Base-by-base conservation (phyloP, 2,329 filamentous ascomycete species). In the Fusarium nisikadoi region DNA sequence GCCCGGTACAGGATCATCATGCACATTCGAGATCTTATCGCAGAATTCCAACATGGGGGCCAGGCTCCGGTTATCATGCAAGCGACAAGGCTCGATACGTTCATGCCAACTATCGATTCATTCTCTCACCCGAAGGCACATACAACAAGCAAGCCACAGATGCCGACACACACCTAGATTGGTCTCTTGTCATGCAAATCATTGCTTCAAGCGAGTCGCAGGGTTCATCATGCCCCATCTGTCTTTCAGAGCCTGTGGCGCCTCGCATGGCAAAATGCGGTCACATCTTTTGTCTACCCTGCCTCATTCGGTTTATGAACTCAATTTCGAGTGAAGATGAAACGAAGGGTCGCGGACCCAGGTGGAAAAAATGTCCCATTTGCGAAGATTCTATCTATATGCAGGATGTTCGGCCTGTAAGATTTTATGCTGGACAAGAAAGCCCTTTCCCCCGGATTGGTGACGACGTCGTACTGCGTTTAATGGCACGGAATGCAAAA, bases 201-300 rank as follows among this genome's bases (percentile, higher is more conserved):
- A 87, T 99, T 74, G 96, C 93, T 13, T 98, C 95, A 4, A 89
- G 93, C 62, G 91, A 96, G 81, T 97, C 95, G 1, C 96, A 99
- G 82, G 87, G 91, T 46, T 89, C 95, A 6, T 94, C 93, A 27
- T 99, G 96, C 80, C 96, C 96, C 1, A 99, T 99, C 60, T 99
- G 96, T 79, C 88, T 99, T 33, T 97, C 93, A 4, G 93, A 93
- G 61, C 96, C 96, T 3, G 94, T 97, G 23, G 96, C 96, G 12
- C 95, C 96, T 36, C 91, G 96, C 62, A 99, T 99, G 95, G 95
- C 96, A 45, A 95, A 92, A 79, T 99, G 96, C 78, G 96, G 96
- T 2, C 96, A 99, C 80, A 97, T 99, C 17, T 98, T 98, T 80
- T 99, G 96, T 79, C 85, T 98, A 38, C 92, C 96, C 10, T 99